These are phyloP conservation scores for Chaetothyriales sp. DNA, from an alignment of 2,329 filamentous ascomycete species.

Conservation along the genomic window DNA sequence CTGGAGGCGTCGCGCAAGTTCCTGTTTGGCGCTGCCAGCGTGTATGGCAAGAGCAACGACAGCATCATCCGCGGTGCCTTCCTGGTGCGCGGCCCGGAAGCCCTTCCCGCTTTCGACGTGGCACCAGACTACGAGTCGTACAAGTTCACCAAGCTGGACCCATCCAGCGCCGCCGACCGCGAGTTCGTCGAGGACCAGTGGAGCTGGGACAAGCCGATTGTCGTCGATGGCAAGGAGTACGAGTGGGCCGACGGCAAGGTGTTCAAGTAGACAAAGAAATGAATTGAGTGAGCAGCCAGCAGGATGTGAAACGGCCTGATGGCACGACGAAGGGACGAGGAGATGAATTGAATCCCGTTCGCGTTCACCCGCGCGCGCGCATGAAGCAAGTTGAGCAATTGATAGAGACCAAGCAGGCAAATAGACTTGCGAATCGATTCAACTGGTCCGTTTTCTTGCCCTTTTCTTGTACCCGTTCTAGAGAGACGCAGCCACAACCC, in stretches of 20 bases:
- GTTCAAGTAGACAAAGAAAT: slow-evolving; percentile 73
- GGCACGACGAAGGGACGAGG: neutral
- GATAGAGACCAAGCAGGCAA: neutral
- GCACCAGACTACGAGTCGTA: slow-evolving; percentile 97
- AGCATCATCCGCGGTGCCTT: slow-evolving; percentile 88
- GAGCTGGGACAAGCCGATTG: slow-evolving; percentile 78
- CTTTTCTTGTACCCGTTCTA: too few relatives aligned
- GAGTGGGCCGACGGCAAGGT: slow-evolving; percentile 86
- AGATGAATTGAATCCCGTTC: neutral
- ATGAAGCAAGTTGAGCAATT: neutral
- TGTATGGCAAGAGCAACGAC: slow-evolving; percentile 79
- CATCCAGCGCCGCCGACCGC: slow-evolving; percentile 65
- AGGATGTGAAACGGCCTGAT: neutral
- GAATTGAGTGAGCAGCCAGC: neutral
- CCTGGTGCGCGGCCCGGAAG: slow-evolving; percentile 83
- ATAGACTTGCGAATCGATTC: neutral
- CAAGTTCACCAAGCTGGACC: slow-evolving; percentile 91
- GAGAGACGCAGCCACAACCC: neutral
- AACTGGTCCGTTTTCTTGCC: too few relatives aligned
- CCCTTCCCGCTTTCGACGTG: slow-evolving; percentile 77
- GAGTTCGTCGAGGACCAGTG: slow-evolving; percentile 76
- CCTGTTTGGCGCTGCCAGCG: slow-evolving; percentile 79
- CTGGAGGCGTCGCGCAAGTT: slow-evolving; percentile 97
- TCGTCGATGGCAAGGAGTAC: slow-evolving; percentile 74
- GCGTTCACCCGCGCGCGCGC: neutral